Conservation (phyloP, 495 filamentous ascomycete genomes). For the Sordaria brevicollis region DNA sequence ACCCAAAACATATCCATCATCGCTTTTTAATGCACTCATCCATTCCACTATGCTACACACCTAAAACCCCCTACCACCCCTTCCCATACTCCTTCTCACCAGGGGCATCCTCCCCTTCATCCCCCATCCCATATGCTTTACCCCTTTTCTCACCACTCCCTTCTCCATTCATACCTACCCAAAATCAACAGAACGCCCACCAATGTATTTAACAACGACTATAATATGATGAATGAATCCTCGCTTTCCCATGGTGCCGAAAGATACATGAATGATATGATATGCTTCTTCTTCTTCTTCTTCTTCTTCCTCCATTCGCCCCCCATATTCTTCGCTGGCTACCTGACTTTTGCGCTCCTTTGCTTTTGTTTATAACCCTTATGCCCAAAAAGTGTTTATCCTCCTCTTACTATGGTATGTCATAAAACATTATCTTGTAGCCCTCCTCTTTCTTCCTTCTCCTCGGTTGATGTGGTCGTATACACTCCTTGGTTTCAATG, state of each 20-base stretch:
- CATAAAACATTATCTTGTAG: not conserved
- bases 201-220: too few relatives aligned
- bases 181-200: not conserved
- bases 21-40: too few relatives aligned
- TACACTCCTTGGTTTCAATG: not conserved
- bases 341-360: not conserved
- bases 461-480: not conserved
- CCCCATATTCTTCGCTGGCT: not conserved
- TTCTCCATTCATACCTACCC: too few relatives aligned
- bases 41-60: too few relatives aligned
- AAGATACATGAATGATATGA: not conserved
- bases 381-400: not conserved
- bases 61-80: too few relatives aligned
- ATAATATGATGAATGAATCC: not conserved
- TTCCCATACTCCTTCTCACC: too few relatives aligned
- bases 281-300: not conserved
- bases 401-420: not conserved
- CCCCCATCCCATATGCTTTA: too few relatives aligned
- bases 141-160: too few relatives aligned
- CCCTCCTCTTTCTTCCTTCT: not conserved
- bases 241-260: not conserved
- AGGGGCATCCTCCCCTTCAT: too few relatives aligned
- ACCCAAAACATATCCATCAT: too few relatives aligned
- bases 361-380: not conserved
- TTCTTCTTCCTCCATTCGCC: not conserved